Evolutionary conservation across 306 rosid species (phyloP), one percentile per base, ranked within the genome.

Genomic region (Alnus glutinosa): DNA sequence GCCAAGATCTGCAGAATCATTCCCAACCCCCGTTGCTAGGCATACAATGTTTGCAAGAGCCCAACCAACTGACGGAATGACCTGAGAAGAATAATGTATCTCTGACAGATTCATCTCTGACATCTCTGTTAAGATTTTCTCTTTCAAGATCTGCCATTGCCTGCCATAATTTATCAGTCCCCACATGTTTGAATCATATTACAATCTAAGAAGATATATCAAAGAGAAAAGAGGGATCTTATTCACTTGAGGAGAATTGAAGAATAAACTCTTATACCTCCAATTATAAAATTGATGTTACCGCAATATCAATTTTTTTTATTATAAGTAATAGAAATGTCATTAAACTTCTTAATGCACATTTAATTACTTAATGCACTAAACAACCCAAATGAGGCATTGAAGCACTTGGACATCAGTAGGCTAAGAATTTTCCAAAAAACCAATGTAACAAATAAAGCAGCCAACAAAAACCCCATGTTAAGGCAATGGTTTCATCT

Each of bases 131-230:
- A 88, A 84, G 80, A 95, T 79, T 73, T 84, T 84, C 87, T 89
- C 97, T 88, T 89, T 95, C 86, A 77, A 86, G 85, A 85, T 90
- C 98, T 95, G 98, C 86, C 97, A 95, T 87, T 88, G 81, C 92
- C 98, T 95, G 98, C 84, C 97, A 92, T 86, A 81, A 86, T 84
- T 90, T 85, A 92, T 95, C 92, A 92, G 97, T 85, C 88, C 94
- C 89, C 89, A 82, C 85, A 84, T 84, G 89, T 77, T 83, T 87
- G 79, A 83, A 89, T 79, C 70, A 74, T 78, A 73, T 54, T 75
- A 82, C 54, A 49, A 75, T 16, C 72, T 48, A 74, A 59, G 32
- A 70, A 55, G 63, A 58, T 77, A 75, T 64, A 70, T n/a, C 44
- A 47, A 46, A 3, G 51, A 30, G 30, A 32, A 49, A 28, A 64